Conservation (phyloP, 2,329 filamentous ascomycete species). For the Periconia digitata region DNA sequence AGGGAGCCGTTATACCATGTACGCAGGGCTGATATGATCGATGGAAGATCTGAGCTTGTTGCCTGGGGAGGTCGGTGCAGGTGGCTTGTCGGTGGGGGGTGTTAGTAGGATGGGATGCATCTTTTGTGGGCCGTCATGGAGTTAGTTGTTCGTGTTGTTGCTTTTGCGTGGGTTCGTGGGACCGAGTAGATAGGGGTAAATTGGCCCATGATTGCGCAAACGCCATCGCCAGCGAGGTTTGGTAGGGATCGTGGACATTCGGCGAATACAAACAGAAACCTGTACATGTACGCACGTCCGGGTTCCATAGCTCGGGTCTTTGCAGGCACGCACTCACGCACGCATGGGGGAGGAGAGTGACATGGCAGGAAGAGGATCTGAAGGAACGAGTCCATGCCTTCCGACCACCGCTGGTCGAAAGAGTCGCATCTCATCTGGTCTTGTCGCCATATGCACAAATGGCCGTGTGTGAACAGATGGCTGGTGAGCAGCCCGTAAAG, state of each 20-base stretch:
- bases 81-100: no score
- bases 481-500: neutral
- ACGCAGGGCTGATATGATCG: constrained; percentile 11
- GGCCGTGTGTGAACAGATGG: neutral
- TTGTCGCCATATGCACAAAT: constrained; percentile 4
- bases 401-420: neutral
- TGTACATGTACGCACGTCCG: neutral
- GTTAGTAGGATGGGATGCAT: neutral
- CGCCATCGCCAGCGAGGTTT: no score
- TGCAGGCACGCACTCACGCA: neutral
- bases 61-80: constrained; percentile 2
- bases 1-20: neutral
- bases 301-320: neutral
- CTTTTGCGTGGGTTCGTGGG: neutral
- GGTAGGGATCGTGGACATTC: neutral
- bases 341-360: no score
- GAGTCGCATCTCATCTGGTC: neutral
- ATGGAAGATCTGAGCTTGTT: constrained; percentile 9
- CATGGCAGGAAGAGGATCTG: neutral
- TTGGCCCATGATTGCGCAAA: no score
- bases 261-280: constrained; percentile 1
- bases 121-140: neutral
- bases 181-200: neutral
- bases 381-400: neutral
- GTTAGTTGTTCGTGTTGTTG: neutral